A percentile compares a stretch with the other conserved stretches of the same genome.
phyloP scores from a whole-genome alignment of 2,329 filamentous ascomycete genomes.

The Chaetomium globosum region DNA sequence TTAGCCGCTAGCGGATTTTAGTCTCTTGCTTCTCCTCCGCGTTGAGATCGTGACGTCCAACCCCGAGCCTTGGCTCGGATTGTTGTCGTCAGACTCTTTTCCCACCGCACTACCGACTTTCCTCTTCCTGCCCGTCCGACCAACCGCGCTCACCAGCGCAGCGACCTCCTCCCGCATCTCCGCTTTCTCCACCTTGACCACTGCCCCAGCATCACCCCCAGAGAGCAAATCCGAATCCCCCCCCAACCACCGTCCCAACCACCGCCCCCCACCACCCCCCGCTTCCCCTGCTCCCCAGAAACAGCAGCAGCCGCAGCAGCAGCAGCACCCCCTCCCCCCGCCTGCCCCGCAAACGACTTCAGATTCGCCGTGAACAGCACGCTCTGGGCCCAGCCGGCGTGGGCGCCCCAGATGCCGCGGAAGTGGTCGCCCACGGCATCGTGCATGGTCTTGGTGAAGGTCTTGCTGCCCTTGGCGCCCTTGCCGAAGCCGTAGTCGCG shows the following conservation, averaged over 20 bases:
- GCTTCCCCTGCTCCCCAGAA: not conserved
- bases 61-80: too few species aligned
- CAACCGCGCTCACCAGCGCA: not conserved
- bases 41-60: not conserved
- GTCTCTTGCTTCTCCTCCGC: conserved; percentile 25
- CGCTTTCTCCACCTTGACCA: conserved; percentile 2
- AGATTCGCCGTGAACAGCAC: conserved; percentile 95
- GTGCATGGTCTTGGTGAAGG: conserved; percentile 85
- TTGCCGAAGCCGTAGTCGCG: conserved; percentile 92
- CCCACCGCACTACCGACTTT: not conserved
- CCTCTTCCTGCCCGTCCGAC: conserved; percentile 18
- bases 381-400: conserved; percentile 97
- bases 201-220: not conserved
- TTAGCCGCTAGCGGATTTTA: not conserved
- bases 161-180: not conserved
- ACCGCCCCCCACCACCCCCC: not conserved
- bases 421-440: conserved; percentile 90
- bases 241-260: not conserved
- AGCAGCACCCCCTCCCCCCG: conserved; percentile 31
- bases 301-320: too few species aligned
- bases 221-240: too few species aligned
- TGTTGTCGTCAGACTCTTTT: not conserved
- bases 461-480: conserved; percentile 67
- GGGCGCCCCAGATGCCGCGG: conserved; percentile 82
- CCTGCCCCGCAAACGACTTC: conserved; percentile 75